These are phyloP conservation scores for Immersiporthe knoxdaviesiana DNA, from an alignment of 2,329 filamentous ascomycete genomes.

Conservation along the genomic window DNA sequence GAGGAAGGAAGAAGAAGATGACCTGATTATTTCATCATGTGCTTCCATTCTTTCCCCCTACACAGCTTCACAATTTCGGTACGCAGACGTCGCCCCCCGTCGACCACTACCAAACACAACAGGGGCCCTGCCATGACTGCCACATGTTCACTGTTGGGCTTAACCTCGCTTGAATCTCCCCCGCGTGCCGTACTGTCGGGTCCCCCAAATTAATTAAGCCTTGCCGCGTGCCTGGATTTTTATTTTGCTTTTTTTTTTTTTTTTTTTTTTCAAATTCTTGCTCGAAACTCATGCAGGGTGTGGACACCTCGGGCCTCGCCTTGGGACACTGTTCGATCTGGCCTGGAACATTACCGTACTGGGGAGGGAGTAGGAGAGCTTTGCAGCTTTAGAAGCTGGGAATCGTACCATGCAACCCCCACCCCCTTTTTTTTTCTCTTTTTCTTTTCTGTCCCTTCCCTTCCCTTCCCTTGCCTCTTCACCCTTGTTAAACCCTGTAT, in stretches of 20 bases:
- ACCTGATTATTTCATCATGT: background rate
- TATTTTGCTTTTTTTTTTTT: no score
- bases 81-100: background rate
- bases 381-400: background rate
- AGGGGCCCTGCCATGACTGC: background rate
- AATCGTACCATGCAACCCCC: background rate
- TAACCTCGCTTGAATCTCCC: background rate
- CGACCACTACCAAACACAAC: background rate
- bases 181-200: constrained; percentile 2
- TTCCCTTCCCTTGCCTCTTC: no score
- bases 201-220: background rate
- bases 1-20: background rate
- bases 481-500: no score
- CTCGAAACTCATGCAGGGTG: background rate
- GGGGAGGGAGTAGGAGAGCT: no score
- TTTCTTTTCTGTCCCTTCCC: no score
- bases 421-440: background rate
- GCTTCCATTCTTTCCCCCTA: background rate
- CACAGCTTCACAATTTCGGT: constrained; percentile 3
- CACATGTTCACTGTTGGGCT: background rate
- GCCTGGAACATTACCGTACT: background rate
- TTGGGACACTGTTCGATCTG: background rate
- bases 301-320: background rate
- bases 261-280: background rate
- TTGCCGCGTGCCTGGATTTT: background rate